Evolutionary conservation across 2,329 filamentous ascomycete genomes (phyloP).

Genomic region (Botrytis porri): DNA sequence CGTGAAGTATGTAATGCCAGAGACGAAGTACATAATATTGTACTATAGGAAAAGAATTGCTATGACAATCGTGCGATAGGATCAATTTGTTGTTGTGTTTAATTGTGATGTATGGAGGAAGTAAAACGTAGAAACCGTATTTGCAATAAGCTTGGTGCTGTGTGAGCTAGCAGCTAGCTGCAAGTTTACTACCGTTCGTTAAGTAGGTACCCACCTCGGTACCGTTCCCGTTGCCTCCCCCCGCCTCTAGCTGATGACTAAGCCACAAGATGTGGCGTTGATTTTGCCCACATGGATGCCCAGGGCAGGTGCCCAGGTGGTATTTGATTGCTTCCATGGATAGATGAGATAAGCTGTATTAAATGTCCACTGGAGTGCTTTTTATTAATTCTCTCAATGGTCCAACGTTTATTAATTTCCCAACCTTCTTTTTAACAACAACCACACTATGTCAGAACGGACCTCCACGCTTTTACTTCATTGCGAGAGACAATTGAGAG

Average conservation of each 20-base stretch:
- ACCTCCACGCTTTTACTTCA: not conserved
- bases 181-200: not conserved
- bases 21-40: not conserved
- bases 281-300: too few relatives aligned
- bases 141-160: not conserved
- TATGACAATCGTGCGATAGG: not conserved
- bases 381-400: not conserved
- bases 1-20: not conserved
- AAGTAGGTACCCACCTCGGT: too few relatives aligned
- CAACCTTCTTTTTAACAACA: not conserved
- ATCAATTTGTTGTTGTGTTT: not conserved
- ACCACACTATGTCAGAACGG: not conserved
- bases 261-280: too few relatives aligned
- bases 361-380: not conserved
- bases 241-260: too few relatives aligned
- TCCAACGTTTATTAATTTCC: not conserved
- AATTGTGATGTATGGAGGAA: not conserved
- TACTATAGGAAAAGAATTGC: not conserved
- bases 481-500: not conserved
- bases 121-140: too few relatives aligned
- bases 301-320: too few relatives aligned
- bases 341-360: not conserved
- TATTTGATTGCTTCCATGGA: not conserved
- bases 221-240: not conserved
- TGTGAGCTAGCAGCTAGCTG: not conserved